Evolutionary conservation across 108 stramenopile genomes (phyloP).

Genomic region (Cyclotella kingstonii): DNA sequence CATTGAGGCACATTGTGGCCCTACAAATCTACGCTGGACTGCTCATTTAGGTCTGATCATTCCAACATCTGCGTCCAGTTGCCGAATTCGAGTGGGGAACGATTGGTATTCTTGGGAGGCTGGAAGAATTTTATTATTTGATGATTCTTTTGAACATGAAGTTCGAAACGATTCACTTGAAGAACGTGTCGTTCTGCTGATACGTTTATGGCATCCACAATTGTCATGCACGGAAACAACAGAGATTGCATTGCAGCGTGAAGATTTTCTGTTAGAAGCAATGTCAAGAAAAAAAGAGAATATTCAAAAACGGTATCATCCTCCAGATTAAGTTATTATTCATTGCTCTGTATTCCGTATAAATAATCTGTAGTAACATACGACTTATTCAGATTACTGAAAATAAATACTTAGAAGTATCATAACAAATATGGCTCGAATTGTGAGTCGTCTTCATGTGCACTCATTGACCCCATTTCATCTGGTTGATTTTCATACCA

Average conservation of each 20-base stretch:
- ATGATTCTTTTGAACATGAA: constrained; percentile 86
- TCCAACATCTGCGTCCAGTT: constrained; percentile 36
- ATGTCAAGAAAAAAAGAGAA: constrained; percentile 23
- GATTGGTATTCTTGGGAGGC: constrained; percentile 63
- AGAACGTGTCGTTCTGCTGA: constrained; percentile 60
- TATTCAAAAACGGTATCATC: constrained; percentile 36
- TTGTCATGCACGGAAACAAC: no score
- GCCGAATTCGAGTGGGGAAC: constrained; percentile 63
- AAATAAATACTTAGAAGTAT: no score
- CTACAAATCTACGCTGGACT: constrained; percentile 75
- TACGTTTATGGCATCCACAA: constrained; percentile 76
- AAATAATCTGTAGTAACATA: no score
- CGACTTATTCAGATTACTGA: no score
- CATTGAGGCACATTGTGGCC: constrained; percentile 67
- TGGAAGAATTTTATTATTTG: constrained; percentile 77
- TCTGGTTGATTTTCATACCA: constrained; percentile 36
- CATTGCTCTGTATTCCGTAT: no score
- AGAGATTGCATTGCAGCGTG: background rate
- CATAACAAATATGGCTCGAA: no score
- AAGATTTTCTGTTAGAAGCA: constrained; percentile 17
- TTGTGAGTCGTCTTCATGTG: no score
- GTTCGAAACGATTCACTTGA: constrained; percentile 63
- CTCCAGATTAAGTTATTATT: background rate
- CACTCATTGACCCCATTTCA: no score
- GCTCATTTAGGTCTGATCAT: constrained; percentile 75